Conservation (phyloP, 352 stramenopile species). For the Blastocystis sp. region DNA sequence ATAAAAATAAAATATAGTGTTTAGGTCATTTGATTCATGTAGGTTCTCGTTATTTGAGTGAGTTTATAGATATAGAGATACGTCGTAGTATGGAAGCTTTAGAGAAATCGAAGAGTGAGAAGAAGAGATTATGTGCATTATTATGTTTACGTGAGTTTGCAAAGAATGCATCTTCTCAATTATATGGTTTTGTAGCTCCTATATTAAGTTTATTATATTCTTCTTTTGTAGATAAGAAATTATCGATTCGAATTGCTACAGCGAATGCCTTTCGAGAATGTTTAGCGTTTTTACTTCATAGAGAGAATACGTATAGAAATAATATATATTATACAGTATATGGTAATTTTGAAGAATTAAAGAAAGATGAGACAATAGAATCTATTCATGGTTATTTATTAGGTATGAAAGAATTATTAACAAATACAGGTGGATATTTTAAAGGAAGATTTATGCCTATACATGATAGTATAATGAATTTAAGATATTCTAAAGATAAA, state of each 20-base stretch:
- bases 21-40: constrained; percentile 31
- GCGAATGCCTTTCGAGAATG: constrained; percentile 55
- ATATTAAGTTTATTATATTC: constrained; percentile 67
- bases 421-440: constrained; percentile 36
- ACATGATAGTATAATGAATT: constrained; percentile 2
- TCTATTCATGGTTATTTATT: constrained; percentile 35
- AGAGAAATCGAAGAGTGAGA: constrained; percentile 12
- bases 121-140: constrained; percentile 19
- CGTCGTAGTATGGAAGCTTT: constrained; percentile 21
- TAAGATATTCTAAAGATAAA: constrained; percentile 35
- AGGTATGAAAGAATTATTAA: constrained; percentile 19
- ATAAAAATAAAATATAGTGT: too few relatives aligned
- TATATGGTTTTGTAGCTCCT: constrained; percentile 62
- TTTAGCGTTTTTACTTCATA: constrained; percentile 56
- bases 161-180: constrained; percentile 56
- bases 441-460: constrained; percentile 38
- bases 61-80: constrained; percentile 22
- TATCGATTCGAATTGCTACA: constrained; percentile 59
- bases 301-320: constrained; percentile 59
- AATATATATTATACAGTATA: constrained; percentile 71
- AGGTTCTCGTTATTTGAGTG: constrained; percentile 26
- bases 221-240: constrained; percentile 51
- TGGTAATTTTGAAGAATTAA: constrained; percentile 57
- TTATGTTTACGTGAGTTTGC: constrained; percentile 55
- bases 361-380: constrained; percentile 10